Conservation (phyloP, 2,329 filamentous ascomycete genomes). For the Aspergillus candidus region DNA sequence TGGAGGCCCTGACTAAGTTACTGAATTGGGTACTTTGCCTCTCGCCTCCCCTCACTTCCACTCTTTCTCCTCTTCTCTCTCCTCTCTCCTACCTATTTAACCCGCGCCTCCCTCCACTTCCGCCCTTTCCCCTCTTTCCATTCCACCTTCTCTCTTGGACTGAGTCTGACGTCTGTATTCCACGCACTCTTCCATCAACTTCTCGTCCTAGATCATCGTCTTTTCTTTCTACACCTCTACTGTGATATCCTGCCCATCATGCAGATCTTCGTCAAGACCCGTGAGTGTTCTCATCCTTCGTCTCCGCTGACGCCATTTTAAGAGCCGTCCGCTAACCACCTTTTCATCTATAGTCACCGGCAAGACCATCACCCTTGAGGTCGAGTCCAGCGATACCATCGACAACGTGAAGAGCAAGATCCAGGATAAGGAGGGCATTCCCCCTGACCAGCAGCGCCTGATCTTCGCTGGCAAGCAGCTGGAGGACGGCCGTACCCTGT, state of each 20-base stretch:
- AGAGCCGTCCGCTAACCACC: constrained; percentile 29
- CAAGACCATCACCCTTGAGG: constrained; percentile 50
- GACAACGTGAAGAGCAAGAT: constrained; percentile 56
- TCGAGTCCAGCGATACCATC: constrained; percentile 44
- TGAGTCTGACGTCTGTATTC: too few relatives aligned
- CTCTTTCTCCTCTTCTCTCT: constrained; percentile 11
- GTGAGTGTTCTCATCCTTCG: constrained; percentile 51
- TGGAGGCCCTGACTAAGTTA: constrained; percentile 22
- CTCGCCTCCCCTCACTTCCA: constrained; percentile 20
- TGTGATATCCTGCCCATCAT: constrained; percentile 49
- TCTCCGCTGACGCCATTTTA: constrained; percentile 9
- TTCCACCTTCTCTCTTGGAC: constrained; percentile 7
- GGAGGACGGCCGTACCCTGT: constrained; percentile 52
- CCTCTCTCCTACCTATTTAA: constrained; percentile 14
- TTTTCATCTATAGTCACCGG: constrained; percentile 49
- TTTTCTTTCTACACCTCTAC: constrained; percentile 8
- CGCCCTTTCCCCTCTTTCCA: constrained; percentile 9
- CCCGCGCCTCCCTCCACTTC: constrained; percentile 7
- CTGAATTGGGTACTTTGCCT: constrained; percentile 15
- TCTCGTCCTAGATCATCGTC: constrained; percentile 15
- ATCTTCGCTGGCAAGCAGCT: constrained; percentile 56
- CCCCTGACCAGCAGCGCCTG: constrained; percentile 53
- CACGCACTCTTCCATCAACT: constrained; percentile 3
- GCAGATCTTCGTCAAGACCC: constrained; percentile 98
- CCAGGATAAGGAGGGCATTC: constrained; percentile 56